phyloP scores from a whole-genome alignment of 169 alveolate genomes.

The Eimeria sp. region DNA sequence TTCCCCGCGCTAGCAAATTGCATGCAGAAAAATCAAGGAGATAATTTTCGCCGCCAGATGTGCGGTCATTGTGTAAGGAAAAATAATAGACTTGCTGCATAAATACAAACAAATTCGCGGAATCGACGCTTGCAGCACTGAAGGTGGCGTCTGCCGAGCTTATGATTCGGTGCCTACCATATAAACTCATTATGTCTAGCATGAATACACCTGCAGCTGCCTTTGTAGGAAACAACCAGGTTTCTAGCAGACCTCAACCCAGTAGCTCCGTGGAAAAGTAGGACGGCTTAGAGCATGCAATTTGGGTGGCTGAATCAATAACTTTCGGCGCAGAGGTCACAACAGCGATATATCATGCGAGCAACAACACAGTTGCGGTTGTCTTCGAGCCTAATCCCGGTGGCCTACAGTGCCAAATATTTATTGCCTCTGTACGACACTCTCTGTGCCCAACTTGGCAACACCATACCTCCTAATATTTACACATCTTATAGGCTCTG shows the following conservation, averaged over 20 bases:
- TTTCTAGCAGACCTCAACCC: slow-evolving; percentile 74
- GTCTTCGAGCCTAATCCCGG: slow-evolving; percentile 83
- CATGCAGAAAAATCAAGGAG: slow-evolving; percentile 78
- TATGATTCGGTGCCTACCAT: slow-evolving; percentile 58
- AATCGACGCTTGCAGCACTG: slow-evolving; percentile 46
- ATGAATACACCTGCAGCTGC: neutral
- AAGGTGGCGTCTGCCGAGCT: slow-evolving; percentile 81
- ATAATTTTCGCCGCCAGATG: slow-evolving; percentile 71
- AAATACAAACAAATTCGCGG: neutral
- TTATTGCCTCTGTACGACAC: slow-evolving; percentile 48
- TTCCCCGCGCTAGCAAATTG: neutral
- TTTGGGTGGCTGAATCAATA: neutral
- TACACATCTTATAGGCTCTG: slow-evolving; percentile 22
- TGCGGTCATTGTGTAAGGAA: slow-evolving; percentile 76
- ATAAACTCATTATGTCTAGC: neutral
- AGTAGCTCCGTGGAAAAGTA: slow-evolving; percentile 79
- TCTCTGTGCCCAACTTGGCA: neutral
- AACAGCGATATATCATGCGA: slow-evolving; percentile 70
- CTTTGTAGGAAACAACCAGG: slow-evolving; percentile 36
- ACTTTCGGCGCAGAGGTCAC: slow-evolving; percentile 73
- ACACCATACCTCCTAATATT: neutral
- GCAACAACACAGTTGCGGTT: slow-evolving; percentile 77
- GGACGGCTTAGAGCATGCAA: neutral
- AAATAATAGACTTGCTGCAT: neutral
- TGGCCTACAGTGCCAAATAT: slow-evolving; percentile 74